Base-by-base conservation (phyloP, 805 yeast species). In the Lipomyces starkeyi region DNA sequence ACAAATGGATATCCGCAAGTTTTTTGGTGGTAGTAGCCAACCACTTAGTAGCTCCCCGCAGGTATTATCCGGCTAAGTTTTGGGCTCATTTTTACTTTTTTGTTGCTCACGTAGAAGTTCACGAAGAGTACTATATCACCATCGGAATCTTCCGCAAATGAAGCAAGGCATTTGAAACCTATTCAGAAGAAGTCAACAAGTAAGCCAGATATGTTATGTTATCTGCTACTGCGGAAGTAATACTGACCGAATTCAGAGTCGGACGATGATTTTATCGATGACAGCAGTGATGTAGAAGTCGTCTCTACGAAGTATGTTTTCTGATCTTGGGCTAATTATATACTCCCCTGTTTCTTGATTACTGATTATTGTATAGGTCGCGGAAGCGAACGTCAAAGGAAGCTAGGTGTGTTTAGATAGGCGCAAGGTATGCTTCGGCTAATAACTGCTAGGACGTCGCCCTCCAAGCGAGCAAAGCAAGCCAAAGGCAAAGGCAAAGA, bases 1-100 rank as follows among this genome's bases (percentile, higher is more conserved):
- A 4, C 37, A n/a, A 57, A 57, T 57, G 60, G 60, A 57, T 29
- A 57, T 57, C 34, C 43, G 60, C 27, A 57, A 57, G 37, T 57
- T 57, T 32, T 40, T 57, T 17, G 34, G 56, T 29, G 56, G 56
- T 29, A 29, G 56, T 29, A 53, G 49, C 49, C 49, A 43, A 17
- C 49, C 49, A n/a, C 49, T 5, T 43, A n/a, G 49, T 43, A 43
- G 49, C 22, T 43, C 49, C 22, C 49, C 49, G 20, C 49, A 43
- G 49, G 49, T 43, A 43, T 43, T 43, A n/a, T 43, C 49, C 49
- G 22, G 20, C 49, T n/a, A n/a, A 6, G 2, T 29, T 17, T 43
- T 5, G 32, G 7, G 17, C 17, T 53, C 34, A 29, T 53, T 14
- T 27, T 13, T 11, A 14, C 56, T 53, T 7, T 13, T 25, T 11